Percentiles rank a stretch among this genome's conserved stretches.
Evolutionary conservation across 108 stramenopile species (phyloP).

Genomic region (Nitzschia sp.): DNA sequence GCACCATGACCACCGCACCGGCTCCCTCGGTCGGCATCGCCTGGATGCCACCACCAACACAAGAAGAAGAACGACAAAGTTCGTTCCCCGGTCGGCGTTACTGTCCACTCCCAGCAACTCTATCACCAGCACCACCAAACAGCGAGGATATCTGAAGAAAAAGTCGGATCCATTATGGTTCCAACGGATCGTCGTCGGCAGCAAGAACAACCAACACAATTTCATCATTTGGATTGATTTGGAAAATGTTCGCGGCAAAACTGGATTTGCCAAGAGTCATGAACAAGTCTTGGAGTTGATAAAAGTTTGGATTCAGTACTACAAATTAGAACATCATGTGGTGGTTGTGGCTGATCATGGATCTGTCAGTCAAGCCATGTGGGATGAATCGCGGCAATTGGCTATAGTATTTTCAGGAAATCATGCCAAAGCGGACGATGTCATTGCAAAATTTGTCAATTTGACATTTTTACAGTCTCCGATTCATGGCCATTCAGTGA

Average conservation of each 20-base stretch:
- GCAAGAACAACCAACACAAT: neutral
- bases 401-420: conserved; percentile 61
- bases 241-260: conserved; percentile 72
- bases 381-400: conserved; percentile 22
- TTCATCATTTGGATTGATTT: conserved; percentile 48
- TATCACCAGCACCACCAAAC: no score
- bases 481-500: conserved; percentile 29
- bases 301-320: conserved; percentile 39
- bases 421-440: conserved; percentile 64
- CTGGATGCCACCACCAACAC: no score
- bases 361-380: conserved; percentile 39
- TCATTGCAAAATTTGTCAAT: conserved; percentile 56
- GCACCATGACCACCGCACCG: no score
- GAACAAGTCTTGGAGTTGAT: conserved; percentile 50
- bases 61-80: no score
- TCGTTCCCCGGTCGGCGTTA: no score
- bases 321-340: conserved; percentile 27
- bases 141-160: no score
- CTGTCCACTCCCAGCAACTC: no score
- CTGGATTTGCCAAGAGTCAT: conserved; percentile 59
- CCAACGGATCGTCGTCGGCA: neutral
- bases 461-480: conserved; percentile 10
- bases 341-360: conserved; percentile 70
- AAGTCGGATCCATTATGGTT: neutral
- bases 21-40: no score